A percentile compares a stretch with the other conserved stretches of the same genome.
phyloP scores from a whole-genome alignment of 768 basidiomycete genomes.

The Mycena belliarum region DNA sequence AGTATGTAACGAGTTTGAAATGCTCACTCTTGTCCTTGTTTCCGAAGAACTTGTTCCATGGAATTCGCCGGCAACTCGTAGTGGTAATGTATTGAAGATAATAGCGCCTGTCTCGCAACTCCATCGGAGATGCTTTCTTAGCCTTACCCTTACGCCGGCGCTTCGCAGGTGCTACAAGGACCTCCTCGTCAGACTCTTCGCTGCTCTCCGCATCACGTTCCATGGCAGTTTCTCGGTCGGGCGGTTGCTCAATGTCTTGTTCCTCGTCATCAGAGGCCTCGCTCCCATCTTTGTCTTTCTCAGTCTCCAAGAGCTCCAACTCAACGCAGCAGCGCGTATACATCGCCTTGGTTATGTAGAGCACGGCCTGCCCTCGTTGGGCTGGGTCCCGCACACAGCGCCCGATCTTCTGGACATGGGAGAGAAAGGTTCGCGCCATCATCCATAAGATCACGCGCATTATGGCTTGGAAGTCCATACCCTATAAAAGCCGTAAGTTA shows the following conservation, averaged over 20 bases:
- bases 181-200: neutral
- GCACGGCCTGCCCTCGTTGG: neutral
- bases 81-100: slow-evolving; percentile 14
- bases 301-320: neutral
- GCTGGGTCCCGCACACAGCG: slow-evolving; percentile 6
- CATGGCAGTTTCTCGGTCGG: neutral
- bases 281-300: neutral
- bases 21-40: slow-evolving; percentile 13
- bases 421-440: slow-evolving; percentile 13
- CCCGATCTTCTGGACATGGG: slow-evolving; percentile 14
- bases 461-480: slow-evolving; percentile 16
- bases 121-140: neutral
- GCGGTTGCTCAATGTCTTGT: neutral
- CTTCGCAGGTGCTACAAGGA: neutral
- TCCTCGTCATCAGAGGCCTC: neutral
- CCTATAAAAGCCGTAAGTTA: neutral
- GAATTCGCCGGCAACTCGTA: neutral
- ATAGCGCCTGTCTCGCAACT: slow-evolving; percentile 4
- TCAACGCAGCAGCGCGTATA: slow-evolving; percentile 2
- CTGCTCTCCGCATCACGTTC: neutral
- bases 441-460: slow-evolving; percentile 16
- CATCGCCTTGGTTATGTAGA: slow-evolving; percentile 16
- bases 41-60: slow-evolving; percentile 12
- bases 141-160: too few relatives aligned
- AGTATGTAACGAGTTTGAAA: too few relatives aligned